A percentile compares a stretch with the other conserved stretches of the same genome.
Evolutionary conservation across 2,329 filamentous ascomycete genomes (phyloP).

Genomic region (Dothiorella sarmentorum): DNA sequence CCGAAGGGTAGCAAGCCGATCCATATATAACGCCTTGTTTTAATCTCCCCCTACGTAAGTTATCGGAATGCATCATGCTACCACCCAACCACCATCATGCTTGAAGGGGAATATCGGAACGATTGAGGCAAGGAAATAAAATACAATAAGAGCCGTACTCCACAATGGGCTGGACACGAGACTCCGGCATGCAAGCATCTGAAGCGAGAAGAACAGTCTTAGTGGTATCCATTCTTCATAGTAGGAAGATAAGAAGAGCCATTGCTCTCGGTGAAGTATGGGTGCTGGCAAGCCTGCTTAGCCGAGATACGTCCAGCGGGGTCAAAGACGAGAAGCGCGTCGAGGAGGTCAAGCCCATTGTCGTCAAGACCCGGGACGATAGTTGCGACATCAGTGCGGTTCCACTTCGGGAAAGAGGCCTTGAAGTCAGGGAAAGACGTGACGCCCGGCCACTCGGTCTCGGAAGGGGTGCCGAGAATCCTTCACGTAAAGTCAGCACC

Average conservation of each 20-base stretch:
- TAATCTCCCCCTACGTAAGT: conserved; percentile 11
- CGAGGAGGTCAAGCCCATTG: conserved; percentile 64
- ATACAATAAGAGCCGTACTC: not conserved
- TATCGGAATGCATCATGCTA: conserved; percentile 11
- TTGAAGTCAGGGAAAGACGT: conserved; percentile 96
- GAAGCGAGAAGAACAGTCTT: not conserved
- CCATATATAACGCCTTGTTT: conserved; percentile 11
- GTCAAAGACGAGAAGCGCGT: conserved; percentile 77
- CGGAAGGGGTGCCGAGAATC: conserved; percentile 76
- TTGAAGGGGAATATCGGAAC: conserved; percentile 13
- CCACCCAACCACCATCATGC: conserved; percentile 8
- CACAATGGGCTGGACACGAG: not conserved
- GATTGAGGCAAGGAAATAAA: conserved; percentile 11
- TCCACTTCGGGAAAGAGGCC: conserved; percentile 87
- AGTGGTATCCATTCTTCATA: conserved; percentile 18
- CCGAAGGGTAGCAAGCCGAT: conserved; percentile 1
- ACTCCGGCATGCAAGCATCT: not conserved
- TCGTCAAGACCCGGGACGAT: conserved; percentile 73
- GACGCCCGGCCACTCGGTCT: conserved; percentile 82
- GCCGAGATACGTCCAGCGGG: conserved; percentile 83
- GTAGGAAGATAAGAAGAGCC: conserved; percentile 33
- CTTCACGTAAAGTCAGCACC: conserved; percentile 40
- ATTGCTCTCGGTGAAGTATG: conserved; percentile 66
- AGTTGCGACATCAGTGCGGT: conserved; percentile 61
- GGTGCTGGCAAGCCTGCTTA: conserved; percentile 80